Conservation (phyloP, 2,329 filamentous ascomycete genomes). For the Pseudogymnoascus sp. region DNA sequence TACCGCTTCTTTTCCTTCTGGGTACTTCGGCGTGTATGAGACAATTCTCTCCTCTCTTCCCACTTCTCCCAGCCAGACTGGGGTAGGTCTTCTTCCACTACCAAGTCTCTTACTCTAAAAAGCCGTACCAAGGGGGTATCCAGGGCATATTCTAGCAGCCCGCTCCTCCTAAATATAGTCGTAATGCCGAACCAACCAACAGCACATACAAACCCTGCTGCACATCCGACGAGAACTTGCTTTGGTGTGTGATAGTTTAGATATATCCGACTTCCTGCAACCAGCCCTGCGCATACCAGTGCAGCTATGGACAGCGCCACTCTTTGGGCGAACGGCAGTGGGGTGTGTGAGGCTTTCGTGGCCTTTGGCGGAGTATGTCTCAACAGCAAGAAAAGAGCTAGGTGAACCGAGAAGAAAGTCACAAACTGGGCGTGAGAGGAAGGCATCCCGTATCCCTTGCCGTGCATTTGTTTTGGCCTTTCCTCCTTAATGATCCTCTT, state of each 20-base stretch:
- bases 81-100: constrained; percentile 78
- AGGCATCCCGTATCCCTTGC: constrained; percentile 97
- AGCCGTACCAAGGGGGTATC: constrained; percentile 55
- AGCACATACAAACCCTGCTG: constrained; percentile 62
- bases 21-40: background rate
- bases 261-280: constrained; percentile 80
- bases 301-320: constrained; percentile 44
- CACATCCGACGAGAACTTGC: constrained; percentile 76
- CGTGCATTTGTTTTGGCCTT: constrained; percentile 69
- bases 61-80: constrained; percentile 93
- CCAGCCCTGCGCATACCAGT: constrained; percentile 52
- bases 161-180: constrained; percentile 53
- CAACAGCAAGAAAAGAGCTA: constrained; percentile 75
- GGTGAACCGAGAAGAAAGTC: constrained; percentile 78
- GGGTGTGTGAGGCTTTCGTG: constrained; percentile 32
- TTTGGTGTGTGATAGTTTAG: constrained; percentile 83
- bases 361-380: constrained; percentile 56
- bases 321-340: constrained; percentile 55
- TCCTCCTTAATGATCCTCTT: constrained; percentile 92
- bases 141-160: constrained; percentile 64
- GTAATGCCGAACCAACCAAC: constrained; percentile 72
- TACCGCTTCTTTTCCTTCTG: constrained; percentile 2
- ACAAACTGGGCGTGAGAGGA: constrained; percentile 93
- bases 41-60: constrained; percentile 40
- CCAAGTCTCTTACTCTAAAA: constrained; percentile 71